phyloP scores from a whole-genome alignment of 2,329 filamentous ascomycete species.

The Aciculosporium take region DNA sequence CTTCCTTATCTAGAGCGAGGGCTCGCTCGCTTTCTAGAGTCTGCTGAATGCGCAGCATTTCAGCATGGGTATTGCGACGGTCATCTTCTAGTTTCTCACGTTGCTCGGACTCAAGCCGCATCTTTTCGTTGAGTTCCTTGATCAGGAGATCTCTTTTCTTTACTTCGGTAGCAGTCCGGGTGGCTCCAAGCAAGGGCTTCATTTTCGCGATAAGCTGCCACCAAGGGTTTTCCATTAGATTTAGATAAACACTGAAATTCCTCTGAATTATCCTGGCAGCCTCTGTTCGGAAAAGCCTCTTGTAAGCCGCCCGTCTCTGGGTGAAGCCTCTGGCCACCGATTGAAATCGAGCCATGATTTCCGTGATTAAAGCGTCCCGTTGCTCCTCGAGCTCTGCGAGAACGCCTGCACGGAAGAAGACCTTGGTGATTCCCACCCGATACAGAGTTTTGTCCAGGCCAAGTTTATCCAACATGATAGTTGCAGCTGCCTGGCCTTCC shows the following conservation, averaged over 20 bases:
- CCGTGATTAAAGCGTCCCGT: slow-evolving; percentile 78
- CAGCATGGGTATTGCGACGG: slow-evolving; percentile 68
- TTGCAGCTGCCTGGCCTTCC: slow-evolving; percentile 75
- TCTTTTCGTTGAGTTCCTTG: slow-evolving; percentile 68
- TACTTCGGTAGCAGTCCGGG: slow-evolving; percentile 80
- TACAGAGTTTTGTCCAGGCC: slow-evolving; percentile 75
- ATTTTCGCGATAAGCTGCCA: slow-evolving; percentile 92
- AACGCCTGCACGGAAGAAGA: slow-evolving; percentile 94
- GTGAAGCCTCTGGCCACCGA: slow-evolving; percentile 82
- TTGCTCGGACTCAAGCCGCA: slow-evolving; percentile 60
- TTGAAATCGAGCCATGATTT: slow-evolving; percentile 90
- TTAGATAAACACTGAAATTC: slow-evolving; percentile 84
- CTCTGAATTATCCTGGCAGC: slow-evolving; percentile 88
- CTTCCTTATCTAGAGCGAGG: slow-evolving; percentile 93
- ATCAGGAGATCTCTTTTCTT: slow-evolving; percentile 94
- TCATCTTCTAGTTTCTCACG: slow-evolving; percentile 81
- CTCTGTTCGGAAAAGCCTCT: slow-evolving; percentile 85
- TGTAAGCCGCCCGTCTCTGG: slow-evolving; percentile 77
- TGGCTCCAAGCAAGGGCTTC: slow-evolving; percentile 86
- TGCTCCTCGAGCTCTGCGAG: slow-evolving; percentile 94
- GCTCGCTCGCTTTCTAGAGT: slow-evolving; percentile 90
- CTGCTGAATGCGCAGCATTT: slow-evolving; percentile 82
- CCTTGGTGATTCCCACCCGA: slow-evolving; percentile 88
- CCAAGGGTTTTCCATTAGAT: slow-evolving; percentile 88
- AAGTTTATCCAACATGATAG: slow-evolving; percentile 79